Conservation (phyloP, 2,329 filamentous ascomycete species). For the Aspergillus ochraceus region DNA sequence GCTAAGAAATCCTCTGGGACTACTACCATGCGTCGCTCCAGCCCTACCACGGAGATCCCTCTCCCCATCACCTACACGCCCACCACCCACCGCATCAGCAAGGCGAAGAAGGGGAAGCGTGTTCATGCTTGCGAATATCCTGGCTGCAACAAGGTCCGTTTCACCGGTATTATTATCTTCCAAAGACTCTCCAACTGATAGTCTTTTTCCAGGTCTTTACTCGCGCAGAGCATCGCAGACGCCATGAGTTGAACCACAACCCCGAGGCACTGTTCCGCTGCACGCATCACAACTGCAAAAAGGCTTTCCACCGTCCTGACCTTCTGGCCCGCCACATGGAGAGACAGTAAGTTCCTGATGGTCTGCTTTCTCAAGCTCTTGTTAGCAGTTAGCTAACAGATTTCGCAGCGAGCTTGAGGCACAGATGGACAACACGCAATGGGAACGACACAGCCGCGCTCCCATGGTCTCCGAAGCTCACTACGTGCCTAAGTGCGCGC, state of each 20-base stretch:
- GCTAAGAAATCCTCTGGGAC: constrained; percentile 19
- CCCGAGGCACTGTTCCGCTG: constrained; percentile 48
- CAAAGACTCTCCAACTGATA: constrained; percentile 7
- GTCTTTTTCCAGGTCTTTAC: constrained; percentile 45
- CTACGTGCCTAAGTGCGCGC: constrained; percentile 23
- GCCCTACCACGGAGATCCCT: constrained; percentile 29
- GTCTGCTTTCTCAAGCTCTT: not conserved
- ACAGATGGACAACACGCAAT: constrained; percentile 31
- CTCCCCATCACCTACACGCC: constrained; percentile 48
- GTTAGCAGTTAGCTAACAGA: not conserved
- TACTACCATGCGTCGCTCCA: constrained; percentile 29
- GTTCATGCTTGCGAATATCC: constrained; percentile 50
- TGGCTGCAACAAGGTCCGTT: constrained; percentile 49
- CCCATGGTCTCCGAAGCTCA: constrained; percentile 22
- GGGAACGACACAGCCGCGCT: constrained; percentile 26
- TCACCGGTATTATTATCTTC: not conserved
- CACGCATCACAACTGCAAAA: constrained; percentile 44
- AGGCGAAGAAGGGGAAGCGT: constrained; percentile 54
- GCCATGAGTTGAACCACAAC: constrained; percentile 53
- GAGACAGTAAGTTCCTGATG: constrained; percentile 44
- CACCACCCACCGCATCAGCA: constrained; percentile 52
- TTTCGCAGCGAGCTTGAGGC: constrained; percentile 36
- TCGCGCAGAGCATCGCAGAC: constrained; percentile 50
- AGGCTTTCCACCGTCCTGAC: constrained; percentile 50
- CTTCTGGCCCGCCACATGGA: constrained; percentile 51